phyloP scores from a whole-genome alignment of 805 yeast genomes.

The Scheffersomyces lignosus region DNA sequence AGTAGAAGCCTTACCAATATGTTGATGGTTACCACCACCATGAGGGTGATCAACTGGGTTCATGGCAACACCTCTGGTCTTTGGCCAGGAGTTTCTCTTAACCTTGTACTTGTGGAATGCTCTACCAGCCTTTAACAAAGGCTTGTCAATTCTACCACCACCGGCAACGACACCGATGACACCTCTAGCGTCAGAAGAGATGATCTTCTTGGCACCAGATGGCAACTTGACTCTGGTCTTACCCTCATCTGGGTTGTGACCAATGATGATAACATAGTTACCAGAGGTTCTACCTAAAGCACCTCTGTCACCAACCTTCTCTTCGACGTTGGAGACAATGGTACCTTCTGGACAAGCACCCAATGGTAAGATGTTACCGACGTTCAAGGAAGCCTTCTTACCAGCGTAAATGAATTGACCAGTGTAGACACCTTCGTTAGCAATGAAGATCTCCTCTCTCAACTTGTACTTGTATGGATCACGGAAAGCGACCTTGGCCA shows the following conservation, averaged over 20 bases:
- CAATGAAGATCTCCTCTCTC: conserved; percentile 97
- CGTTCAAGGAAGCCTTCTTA: conserved; percentile 92
- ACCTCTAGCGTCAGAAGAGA: conserved; percentile 96
- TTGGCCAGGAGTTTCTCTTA: conserved; percentile 99
- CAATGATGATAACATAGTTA: conserved; percentile 96
- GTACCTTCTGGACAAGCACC: conserved; percentile 99
- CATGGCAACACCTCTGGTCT: conserved; percentile 99
- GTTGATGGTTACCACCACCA: conserved; percentile 89
- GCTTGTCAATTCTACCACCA: conserved; percentile 99
- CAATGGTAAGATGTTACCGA: conserved; percentile 95
- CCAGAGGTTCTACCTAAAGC: conserved; percentile 98
- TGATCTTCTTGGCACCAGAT: conserved; percentile 96
- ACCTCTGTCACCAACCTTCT: conserved; percentile 99
- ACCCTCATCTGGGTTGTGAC: conserved; percentile 98
- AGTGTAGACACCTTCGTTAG: conserved; percentile 98
- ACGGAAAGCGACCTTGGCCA: conserved; percentile 97
- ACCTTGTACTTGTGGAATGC: conserved; percentile 99
- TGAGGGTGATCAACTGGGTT: conserved; percentile 99
- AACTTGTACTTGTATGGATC: conserved; percentile 97
- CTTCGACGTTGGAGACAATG: conserved; percentile 95
- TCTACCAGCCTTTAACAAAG: conserved; percentile 98
- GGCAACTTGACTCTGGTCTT: conserved; percentile 98
- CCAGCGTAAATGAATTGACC: conserved; percentile 99
- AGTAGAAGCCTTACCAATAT: conserved; percentile 40
- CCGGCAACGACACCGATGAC: conserved; percentile 99